Percentiles rank a stretch among this genome's conserved stretches.
Conservation (phyloP, 2,329 filamentous ascomycete genomes). For the Aspergillus costaricaensis region DNA sequence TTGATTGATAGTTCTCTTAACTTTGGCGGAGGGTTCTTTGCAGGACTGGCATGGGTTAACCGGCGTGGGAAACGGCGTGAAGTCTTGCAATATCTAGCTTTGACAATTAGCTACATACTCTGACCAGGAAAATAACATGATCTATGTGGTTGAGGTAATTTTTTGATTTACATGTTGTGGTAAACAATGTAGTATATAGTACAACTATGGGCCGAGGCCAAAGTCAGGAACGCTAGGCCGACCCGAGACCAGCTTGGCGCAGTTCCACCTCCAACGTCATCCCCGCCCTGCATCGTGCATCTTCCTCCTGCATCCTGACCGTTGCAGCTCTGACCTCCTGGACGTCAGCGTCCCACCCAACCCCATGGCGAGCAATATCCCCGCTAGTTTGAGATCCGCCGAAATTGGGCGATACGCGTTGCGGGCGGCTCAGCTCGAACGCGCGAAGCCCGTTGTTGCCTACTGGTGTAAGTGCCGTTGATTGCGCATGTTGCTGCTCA, state of each 20-base stretch:
- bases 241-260: neutral
- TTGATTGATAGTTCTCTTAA: slow-evolving; percentile 7
- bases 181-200: too few relatives aligned
- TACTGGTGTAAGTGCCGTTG: slow-evolving; percentile 79
- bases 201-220: too few relatives aligned
- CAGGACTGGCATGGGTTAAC: too few relatives aligned
- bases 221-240: neutral
- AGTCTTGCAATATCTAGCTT: too few relatives aligned
- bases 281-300: slow-evolving; percentile 17
- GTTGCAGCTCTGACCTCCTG: slow-evolving; percentile 1
- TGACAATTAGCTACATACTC: too few relatives aligned
- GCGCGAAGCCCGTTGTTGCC: slow-evolving; percentile 80
- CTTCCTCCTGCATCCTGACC: slow-evolving; percentile 2
- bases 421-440: slow-evolving; percentile 80
- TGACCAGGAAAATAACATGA: too few relatives aligned
- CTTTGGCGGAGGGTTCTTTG: neutral
- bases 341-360: neutral
- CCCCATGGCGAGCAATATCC: slow-evolving; percentile 71
- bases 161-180: too few relatives aligned
- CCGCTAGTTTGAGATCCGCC: slow-evolving; percentile 71
- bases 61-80: too few relatives aligned
- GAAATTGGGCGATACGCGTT: slow-evolving; percentile 83
- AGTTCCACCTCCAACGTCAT: slow-evolving; percentile 25
- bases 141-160: neutral
- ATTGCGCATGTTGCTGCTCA: neutral